These are phyloP conservation scores for Lactifluus subvellereus DNA, from an alignment of 768 basidiomycete genomes.

Conservation along the genomic window DNA sequence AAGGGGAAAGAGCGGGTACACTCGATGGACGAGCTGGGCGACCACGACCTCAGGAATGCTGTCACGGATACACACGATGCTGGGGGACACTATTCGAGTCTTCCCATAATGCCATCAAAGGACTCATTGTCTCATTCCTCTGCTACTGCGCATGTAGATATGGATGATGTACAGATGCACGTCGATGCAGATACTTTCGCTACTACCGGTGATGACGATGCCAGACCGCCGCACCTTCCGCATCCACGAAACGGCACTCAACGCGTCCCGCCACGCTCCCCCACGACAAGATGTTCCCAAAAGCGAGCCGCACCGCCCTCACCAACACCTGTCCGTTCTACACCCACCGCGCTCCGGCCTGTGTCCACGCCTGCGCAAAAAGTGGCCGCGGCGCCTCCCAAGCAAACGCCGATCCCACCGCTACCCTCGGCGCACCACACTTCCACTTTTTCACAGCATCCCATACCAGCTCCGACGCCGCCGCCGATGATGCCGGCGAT, in stretches of 20 bases:
- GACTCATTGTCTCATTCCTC: not conserved
- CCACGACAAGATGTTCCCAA: not conserved
- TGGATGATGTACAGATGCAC: not conserved
- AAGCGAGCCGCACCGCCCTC: not conserved
- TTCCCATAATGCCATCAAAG: conserved; percentile 9
- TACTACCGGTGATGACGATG: not conserved
- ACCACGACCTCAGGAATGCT: conserved; percentile 4
- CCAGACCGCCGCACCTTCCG: not conserved
- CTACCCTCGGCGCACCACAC: not conserved
- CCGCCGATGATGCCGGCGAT: no score
- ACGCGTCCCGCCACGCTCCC: not conserved
- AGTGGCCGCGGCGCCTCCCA: not conserved
- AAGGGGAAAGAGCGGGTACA: conserved; percentile 8
- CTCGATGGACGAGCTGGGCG: conserved; percentile 1
- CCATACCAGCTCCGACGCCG: not conserved
- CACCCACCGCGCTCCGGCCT: not conserved
- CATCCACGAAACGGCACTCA: not conserved
- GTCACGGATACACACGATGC: not conserved
- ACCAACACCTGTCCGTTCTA: conserved; percentile 1
- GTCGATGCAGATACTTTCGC: not conserved
- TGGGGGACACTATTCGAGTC: conserved; percentile 1
- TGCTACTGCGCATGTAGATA: not conserved
- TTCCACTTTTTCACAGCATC: not conserved
- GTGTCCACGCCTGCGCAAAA: not conserved
- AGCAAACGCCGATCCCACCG: not conserved